These are phyloP conservation scores for Leccinum ochraceum DNA, from an alignment of 768 basidiomycete species.

Conservation along the genomic window DNA sequence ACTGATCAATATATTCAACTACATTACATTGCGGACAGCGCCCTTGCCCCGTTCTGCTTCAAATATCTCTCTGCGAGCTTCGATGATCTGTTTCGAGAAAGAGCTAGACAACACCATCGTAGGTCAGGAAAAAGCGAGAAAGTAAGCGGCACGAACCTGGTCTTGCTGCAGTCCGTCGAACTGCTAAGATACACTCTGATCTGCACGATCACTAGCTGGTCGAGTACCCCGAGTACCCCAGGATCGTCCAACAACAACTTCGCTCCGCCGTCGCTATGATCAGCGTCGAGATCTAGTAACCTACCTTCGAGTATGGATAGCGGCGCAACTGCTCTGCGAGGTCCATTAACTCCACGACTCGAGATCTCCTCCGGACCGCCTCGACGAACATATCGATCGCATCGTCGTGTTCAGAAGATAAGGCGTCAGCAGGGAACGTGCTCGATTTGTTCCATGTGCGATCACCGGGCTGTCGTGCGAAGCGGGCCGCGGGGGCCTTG, in stretches of 20 bases:
- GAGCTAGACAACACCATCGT: background rate
- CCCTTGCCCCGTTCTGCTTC: no score
- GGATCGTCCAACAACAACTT: constrained; percentile 42
- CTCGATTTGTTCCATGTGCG: constrained; percentile 37
- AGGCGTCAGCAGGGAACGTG: constrained; percentile 41
- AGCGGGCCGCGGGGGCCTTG: background rate
- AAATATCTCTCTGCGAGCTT: background rate
- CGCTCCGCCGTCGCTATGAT: no score
- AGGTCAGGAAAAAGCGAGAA: no score
- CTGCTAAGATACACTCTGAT: constrained; percentile 54
- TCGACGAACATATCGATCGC: constrained; percentile 44
- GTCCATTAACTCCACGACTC: constrained; percentile 44
- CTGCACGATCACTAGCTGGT: constrained; percentile 53
- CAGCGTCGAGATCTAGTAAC: constrained; percentile 22
- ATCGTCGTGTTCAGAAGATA: constrained; percentile 44
- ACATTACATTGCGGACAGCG: no score
- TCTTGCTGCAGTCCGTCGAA: constrained; percentile 44
- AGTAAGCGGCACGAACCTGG: constrained; percentile 39
- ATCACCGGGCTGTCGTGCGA: background rate
- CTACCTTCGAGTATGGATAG: constrained; percentile 24
- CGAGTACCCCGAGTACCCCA: constrained; percentile 55
- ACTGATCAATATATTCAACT: no score
- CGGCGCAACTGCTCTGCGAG: constrained; percentile 37
- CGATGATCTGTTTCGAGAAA: background rate
- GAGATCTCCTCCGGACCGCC: constrained; percentile 40